phyloP scores from a whole-genome alignment of 2,329 filamentous ascomycete genomes.

The Ophiostoma novo-ulmi region DNA sequence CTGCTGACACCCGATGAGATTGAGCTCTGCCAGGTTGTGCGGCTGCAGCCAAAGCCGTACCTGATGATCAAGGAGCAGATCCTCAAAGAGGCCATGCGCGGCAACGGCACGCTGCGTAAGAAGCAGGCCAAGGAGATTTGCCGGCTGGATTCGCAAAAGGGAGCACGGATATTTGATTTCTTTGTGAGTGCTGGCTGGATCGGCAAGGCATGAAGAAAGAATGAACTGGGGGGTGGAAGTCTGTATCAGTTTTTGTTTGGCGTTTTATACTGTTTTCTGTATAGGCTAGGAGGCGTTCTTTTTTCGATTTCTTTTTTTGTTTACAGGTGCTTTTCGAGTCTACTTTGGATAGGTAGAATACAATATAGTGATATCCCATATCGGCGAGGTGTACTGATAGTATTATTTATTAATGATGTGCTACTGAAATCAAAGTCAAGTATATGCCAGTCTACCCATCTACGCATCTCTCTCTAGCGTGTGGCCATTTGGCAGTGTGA shows the following conservation, averaged over 20 bases:
- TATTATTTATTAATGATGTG: background rate
- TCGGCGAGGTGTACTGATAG: background rate
- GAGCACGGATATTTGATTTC: constrained; percentile 85
- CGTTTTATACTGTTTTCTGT: background rate
- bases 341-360: constrained; percentile 8
- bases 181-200: constrained; percentile 92
- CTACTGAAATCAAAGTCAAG: background rate
- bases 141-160: constrained; percentile 76
- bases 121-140: constrained; percentile 87
- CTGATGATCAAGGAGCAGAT: constrained; percentile 89
- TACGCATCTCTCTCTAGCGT: background rate
- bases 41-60: constrained; percentile 90
- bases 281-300: background rate
- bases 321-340: background rate
- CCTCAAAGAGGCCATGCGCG: constrained; percentile 84
- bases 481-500: background rate
- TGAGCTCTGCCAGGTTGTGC: constrained; percentile 77
- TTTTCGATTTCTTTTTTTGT: background rate
- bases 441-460: background rate
- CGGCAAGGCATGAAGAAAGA: constrained; percentile 59
- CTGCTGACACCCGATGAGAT: constrained; percentile 78
- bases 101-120: constrained; percentile 84
- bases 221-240: background rate
- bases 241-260: background rate
- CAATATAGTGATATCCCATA: constrained; percentile 12